Evolutionary conservation across 1,284 basidiomycete species (phyloP), one percentile per base, ranked within the genome.

Genomic region (Apiotrichum gracile): DNA sequence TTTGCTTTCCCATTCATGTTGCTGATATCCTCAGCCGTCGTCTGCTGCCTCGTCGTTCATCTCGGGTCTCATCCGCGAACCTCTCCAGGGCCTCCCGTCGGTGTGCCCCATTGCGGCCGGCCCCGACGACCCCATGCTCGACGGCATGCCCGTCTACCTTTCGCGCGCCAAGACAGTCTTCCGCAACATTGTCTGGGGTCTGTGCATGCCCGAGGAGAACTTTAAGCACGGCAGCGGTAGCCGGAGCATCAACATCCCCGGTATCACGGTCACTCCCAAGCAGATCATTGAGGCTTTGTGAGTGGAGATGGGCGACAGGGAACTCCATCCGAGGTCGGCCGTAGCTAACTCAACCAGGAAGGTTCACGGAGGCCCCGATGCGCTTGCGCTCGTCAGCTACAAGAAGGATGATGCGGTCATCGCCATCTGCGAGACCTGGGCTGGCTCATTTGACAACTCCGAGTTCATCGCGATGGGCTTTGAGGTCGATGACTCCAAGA

Each of bases 31-130:
- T 22, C 41, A 66, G 61, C 83, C 83, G 0, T 78, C 82, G 6
- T 76, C 77, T 9, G 83, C 84, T 0, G 80, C 82, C 3, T 84
- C 82, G 17, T 78, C 81, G 10, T 85, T 84, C 73, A 78, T 85
- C 58, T 84, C 69, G 72, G 82, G 81, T 25, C 79, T 85, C 60
- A 81, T 85, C 54, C 80, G 83, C 21, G 84, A 85, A 67, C 84
- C 84, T 0, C 76, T 85, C 5, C 78, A 81, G 57, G 82, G 82
- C 33, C 52, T 78, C 22, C 67, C 74, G 44, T 68, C 80, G 12
- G 65, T 78, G 44, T 83, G 81, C 63, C 83, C 83, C 19, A 80
- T 85, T 51, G 74, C 74, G 7, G 50, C 59, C 16, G 61, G 62
- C 0, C 44, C 57, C 4, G 61, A 68, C 19, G 75, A 75, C 54